These are phyloP conservation scores for Aspergillus sp. DNA, from an alignment of 2,329 filamentous ascomycete species.

Conservation along the genomic window DNA sequence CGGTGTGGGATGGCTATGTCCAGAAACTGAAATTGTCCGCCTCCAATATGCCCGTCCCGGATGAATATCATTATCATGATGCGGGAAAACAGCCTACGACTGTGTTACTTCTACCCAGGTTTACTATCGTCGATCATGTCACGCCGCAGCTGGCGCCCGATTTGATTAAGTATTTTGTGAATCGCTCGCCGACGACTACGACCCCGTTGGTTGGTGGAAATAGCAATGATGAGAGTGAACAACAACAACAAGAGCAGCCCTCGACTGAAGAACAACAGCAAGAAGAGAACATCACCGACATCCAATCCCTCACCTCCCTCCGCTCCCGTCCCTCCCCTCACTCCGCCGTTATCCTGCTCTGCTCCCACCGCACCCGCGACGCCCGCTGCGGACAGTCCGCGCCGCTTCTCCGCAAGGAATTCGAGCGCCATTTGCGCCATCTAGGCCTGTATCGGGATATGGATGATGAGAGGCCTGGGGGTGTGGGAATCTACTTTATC, in stretches of 20 bases:
- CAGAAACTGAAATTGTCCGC: slow-evolving; percentile 88
- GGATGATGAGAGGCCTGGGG: slow-evolving; percentile 84
- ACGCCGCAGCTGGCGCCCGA: slow-evolving; percentile 71
- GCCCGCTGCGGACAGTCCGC: slow-evolving; percentile 93
- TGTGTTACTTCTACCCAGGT: slow-evolving; percentile 80
- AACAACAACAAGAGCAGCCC: slow-evolving; percentile 15
- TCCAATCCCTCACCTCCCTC: slow-evolving; percentile 44
- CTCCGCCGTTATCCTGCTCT: slow-evolving; percentile 84
- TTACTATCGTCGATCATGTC: slow-evolving; percentile 80
- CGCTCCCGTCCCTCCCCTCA: slow-evolving; percentile 72
- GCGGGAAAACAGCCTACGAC: slow-evolving; percentile 67
- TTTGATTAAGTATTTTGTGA: slow-evolving; percentile 71
- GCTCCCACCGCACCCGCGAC: slow-evolving; percentile 91
- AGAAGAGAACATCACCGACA: slow-evolving; percentile 11
- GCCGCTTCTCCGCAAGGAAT: slow-evolving; percentile 81
- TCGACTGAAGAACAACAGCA: slow-evolving; percentile 7
- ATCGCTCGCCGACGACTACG: slow-evolving; percentile 71
- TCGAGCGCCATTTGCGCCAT: slow-evolving; percentile 84
- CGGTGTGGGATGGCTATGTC: slow-evolving; percentile 1
- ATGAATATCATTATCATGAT: slow-evolving; percentile 60
- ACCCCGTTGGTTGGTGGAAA: slow-evolving; percentile 54
- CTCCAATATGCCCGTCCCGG: slow-evolving; percentile 82
- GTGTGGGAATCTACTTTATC: slow-evolving; percentile 95
- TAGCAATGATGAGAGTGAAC: slow-evolving; percentile 39
- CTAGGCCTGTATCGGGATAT: slow-evolving; percentile 83